Evolutionary conservation across 2,329 filamentous ascomycete genomes (phyloP).

Genomic region (Hypoxylon rubiginosum): DNA sequence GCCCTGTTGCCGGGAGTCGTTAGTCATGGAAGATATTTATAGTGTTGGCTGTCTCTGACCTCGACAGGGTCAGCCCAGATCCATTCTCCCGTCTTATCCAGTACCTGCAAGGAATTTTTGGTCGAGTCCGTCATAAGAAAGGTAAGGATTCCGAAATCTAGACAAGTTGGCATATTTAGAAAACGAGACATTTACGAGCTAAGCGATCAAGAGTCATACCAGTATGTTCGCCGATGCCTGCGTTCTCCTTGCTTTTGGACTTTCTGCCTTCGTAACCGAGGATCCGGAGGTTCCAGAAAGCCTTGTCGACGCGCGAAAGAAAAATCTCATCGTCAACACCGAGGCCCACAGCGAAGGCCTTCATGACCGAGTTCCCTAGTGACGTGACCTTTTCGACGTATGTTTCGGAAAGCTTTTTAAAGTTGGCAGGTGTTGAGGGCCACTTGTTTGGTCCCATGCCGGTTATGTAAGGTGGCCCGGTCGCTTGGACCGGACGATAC

Average conservation of each 20-base stretch:
- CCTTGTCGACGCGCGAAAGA: slow-evolving; percentile 2
- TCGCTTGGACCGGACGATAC: background rate
- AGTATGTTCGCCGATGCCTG: background rate
- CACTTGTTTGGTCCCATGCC: slow-evolving; percentile 4
- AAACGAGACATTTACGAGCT: background rate
- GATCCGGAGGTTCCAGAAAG: slow-evolving; percentile 1
- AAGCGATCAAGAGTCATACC: slow-evolving; percentile 1
- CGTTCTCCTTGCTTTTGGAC: background rate
- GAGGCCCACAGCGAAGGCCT: slow-evolving; percentile 1
- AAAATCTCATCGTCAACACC: background rate
- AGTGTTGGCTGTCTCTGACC: background rate
- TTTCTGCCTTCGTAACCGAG: slow-evolving; percentile 1
- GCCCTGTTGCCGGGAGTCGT: background rate
- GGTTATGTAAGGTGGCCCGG: background rate
- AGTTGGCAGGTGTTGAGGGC: background rate
- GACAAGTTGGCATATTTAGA: background rate
- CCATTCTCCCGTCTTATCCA: slow-evolving; percentile 1
- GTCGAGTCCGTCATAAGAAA: slow-evolving; percentile 1
- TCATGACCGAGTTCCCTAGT: background rate
- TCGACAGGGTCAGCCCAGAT: slow-evolving; percentile 3
- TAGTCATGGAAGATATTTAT: background rate
- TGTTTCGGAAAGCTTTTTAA: slow-evolving; percentile 1
- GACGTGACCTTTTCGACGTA: slow-evolving; percentile 1
- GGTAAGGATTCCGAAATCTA: slow-evolving; percentile 1
- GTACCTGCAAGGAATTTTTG: background rate